Evolutionary conservation across 1,284 basidiomycete species (phyloP).

Genomic region (Blastosporella zonata): DNA sequence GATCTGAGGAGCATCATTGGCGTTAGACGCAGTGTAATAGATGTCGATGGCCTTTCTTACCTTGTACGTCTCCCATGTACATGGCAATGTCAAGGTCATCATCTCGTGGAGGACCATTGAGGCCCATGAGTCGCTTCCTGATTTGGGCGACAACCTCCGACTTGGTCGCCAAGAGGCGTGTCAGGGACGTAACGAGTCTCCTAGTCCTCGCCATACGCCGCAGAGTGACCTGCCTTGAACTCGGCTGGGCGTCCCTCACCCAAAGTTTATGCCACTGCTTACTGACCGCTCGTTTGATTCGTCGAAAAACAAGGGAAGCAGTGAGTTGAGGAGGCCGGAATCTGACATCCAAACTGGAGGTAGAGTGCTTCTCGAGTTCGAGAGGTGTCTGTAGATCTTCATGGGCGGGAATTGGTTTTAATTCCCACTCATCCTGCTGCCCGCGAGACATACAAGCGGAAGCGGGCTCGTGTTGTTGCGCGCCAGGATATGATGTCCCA

Average conservation of each 20-base stretch:
- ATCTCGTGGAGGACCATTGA: constrained; percentile 32
- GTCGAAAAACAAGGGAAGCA: constrained; percentile 30
- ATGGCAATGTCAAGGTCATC: constrained; percentile 73
- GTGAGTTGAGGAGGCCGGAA: constrained; percentile 34
- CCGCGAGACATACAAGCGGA: not conserved
- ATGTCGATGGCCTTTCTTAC: constrained; percentile 37
- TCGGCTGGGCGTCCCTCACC: constrained; percentile 22
- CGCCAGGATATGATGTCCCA: constrained; percentile 7
- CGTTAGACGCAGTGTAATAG: not conserved
- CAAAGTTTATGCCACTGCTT: constrained; percentile 21
- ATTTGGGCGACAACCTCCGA: constrained; percentile 82
- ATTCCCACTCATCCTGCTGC: constrained; percentile 1
- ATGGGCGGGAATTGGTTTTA: not conserved
- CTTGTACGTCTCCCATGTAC: constrained; percentile 92
- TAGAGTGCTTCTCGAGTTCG: constrained; percentile 7
- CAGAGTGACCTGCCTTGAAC: constrained; percentile 42
- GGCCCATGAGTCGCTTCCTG: constrained; percentile 64
- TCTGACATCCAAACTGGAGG: constrained; percentile 17
- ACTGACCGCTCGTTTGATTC: constrained; percentile 28
- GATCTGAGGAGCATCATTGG: constrained; percentile 52
- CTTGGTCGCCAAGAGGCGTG: constrained; percentile 77
- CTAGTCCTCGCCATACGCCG: constrained; percentile 80
- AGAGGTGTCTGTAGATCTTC: not conserved
- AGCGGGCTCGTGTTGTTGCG: not conserved
- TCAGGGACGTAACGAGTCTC: constrained; percentile 80